Evolutionary conservation across 208 protist species (phyloP).

Genomic region (Acanthamoeba lenticulata): DNA sequence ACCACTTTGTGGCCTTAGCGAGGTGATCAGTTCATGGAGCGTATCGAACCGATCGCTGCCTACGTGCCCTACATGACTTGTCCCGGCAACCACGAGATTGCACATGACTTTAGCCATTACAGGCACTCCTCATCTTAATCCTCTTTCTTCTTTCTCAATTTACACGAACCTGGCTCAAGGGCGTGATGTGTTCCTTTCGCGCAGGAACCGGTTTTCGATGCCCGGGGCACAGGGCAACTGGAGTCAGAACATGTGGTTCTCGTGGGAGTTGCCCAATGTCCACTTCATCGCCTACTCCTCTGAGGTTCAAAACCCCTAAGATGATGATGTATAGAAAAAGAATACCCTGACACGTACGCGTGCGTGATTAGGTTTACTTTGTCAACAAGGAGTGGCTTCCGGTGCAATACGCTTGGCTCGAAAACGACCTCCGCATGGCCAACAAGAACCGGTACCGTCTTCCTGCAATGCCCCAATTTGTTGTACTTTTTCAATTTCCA

Average conservation of each 20-base stretch:
- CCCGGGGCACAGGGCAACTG: neutral
- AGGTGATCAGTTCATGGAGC: constrained; percentile 61
- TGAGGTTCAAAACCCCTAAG: neutral
- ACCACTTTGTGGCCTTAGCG: neutral
- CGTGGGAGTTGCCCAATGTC: constrained; percentile 28
- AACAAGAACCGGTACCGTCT: constrained; percentile 40
- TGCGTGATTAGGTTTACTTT: neutral
- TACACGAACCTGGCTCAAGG: too few relatives aligned
- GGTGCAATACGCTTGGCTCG: constrained; percentile 27
- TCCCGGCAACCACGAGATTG: constrained; percentile 42
- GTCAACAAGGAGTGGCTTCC: neutral
- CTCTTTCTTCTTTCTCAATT: too few relatives aligned
- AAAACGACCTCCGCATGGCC: constrained; percentile 43
- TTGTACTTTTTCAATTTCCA: neutral
- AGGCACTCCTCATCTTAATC: neutral
- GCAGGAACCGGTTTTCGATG: constrained; percentile 19
- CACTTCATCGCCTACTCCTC: constrained; percentile 64
- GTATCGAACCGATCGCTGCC: constrained; percentile 49
- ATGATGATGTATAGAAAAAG: neutral
- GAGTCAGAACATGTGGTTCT: constrained; percentile 62
- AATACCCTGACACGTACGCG: neutral
- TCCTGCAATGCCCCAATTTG: neutral
- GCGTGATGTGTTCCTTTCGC: neutral
- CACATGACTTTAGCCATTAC: constrained; percentile 19
- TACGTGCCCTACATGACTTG: constrained; percentile 66